Conservation (phyloP, 2,329 filamentous ascomycete genomes). For the Colletotrichum sp. region DNA sequence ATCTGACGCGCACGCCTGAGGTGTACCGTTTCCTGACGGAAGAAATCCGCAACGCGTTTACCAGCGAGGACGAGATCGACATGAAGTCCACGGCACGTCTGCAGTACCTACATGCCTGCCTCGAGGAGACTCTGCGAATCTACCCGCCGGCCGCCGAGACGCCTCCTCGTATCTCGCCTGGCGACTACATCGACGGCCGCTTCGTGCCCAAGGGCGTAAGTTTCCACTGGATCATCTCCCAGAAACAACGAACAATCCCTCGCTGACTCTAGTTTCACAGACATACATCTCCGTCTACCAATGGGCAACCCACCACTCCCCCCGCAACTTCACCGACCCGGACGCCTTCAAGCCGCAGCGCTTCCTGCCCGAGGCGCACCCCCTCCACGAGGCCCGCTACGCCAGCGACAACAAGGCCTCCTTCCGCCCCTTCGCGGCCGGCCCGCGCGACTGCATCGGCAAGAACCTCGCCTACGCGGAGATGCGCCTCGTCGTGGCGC, state of each 20-base stretch:
- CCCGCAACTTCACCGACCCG: neutral
- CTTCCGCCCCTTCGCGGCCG: neutral
- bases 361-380: neutral
- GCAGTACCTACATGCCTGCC: neutral
- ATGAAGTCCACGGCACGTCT: neutral
- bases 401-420: neutral
- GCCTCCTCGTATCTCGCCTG: neutral
- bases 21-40: neutral
- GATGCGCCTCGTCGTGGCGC: neutral
- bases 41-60: neutral
- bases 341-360: neutral
- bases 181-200: neutral
- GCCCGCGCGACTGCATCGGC: neutral
- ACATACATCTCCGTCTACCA: neutral
- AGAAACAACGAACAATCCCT: too few species aligned
- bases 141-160: neutral
- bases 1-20: neutral
- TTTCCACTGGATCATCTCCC: too few species aligned
- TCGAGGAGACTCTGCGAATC: neutral
- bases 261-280: accelerated
- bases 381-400: neutral
- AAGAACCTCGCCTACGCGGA: neutral
- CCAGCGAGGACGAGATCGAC: neutral
- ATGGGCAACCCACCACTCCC: neutral
- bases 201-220: neutral